Evolutionary conservation across 352 stramenopile species (phyloP).

Genomic region (Phytophthora ramorum): DNA sequence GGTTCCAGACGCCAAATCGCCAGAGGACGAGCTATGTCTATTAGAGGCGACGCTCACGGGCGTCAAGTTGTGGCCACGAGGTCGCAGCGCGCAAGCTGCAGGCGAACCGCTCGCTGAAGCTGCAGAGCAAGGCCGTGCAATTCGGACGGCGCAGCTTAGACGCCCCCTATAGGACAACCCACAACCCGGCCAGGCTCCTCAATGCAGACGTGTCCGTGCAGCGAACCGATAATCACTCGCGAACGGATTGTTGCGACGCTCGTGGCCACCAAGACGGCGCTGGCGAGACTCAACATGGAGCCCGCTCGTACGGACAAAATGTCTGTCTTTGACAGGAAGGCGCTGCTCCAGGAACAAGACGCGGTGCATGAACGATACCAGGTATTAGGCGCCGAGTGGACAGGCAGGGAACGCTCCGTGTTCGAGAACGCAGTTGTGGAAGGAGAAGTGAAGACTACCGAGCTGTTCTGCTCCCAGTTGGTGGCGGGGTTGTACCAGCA

Average conservation of each 20-base stretch:
- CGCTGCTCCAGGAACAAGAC: conserved; percentile 57
- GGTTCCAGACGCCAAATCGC: conserved; percentile 13
- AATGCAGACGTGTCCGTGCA: conserved; percentile 78
- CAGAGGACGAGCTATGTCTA: conserved; percentile 67
- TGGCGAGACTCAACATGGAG: conserved; percentile 66
- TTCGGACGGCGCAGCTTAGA: conserved; percentile 72
- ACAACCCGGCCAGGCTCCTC: conserved; percentile 73
- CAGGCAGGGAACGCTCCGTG: conserved; percentile 70
- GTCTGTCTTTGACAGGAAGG: conserved; percentile 79
- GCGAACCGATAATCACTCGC: conserved; percentile 65
- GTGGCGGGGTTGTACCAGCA: conserved; percentile 84
- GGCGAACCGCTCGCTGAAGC: conserved; percentile 62
- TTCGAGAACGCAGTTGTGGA: conserved; percentile 84
- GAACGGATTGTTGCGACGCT: conserved; percentile 80
- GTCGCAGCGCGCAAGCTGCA: conserved; percentile 80
- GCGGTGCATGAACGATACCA: conserved; percentile 64
- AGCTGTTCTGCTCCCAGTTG: conserved; percentile 89
- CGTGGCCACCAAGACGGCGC: conserved; percentile 68
- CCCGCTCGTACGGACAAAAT: conserved; percentile 72
- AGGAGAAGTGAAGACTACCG: conserved; percentile 40
- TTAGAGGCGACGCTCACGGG: conserved; percentile 79
- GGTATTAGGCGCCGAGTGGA: conserved; percentile 58
- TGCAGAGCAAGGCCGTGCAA: conserved; percentile 59
- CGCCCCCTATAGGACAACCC: conserved; percentile 83
- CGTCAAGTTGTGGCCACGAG: conserved; percentile 85